phyloP scores from a whole-genome alignment of 1,139 yeast species.

The Meyerozyma sp. region DNA sequence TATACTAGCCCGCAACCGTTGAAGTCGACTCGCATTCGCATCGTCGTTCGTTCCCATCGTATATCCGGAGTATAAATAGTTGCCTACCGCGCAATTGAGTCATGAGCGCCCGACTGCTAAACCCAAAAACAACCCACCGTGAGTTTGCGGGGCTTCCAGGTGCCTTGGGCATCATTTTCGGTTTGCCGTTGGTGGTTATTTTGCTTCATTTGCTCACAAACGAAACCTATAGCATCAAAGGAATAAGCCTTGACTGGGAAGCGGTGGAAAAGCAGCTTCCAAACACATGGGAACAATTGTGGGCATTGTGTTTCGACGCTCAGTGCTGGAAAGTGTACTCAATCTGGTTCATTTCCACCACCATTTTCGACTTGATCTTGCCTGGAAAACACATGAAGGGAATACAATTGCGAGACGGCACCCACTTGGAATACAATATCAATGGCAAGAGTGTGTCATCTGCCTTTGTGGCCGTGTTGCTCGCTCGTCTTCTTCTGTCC shows the following conservation, averaged over 20 bases:
- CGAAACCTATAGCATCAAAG: constrained; percentile 48
- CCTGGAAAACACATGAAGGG: constrained; percentile 77
- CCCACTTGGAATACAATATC: constrained; percentile 65
- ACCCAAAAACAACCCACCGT: constrained; percentile 63
- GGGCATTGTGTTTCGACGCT: constrained; percentile 27
- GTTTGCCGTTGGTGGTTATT: constrained; percentile 61
- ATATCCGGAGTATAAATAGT: neutral
- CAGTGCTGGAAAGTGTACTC: constrained; percentile 60
- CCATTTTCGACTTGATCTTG: constrained; percentile 54
- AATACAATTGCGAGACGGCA: constrained; percentile 68
- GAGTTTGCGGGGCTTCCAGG: constrained; percentile 84
- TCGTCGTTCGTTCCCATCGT: neutral
- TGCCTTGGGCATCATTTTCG: constrained; percentile 58
- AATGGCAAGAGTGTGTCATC: constrained; percentile 65
- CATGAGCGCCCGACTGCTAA: constrained; percentile 26
- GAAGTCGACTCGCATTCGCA: neutral
- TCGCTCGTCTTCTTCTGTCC: constrained; percentile 46
- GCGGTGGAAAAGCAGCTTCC: constrained; percentile 27
- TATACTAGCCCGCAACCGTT: no score
- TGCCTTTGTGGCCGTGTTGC: constrained; percentile 40
- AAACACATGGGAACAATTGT: constrained; percentile 16
- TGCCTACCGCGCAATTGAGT: neutral
- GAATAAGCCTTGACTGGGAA: constrained; percentile 30
- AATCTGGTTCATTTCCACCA: constrained; percentile 70
- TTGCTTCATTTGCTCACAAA: constrained; percentile 56